Conservation (phyloP, 192 early-diverging fungal genomes). For the Coemansia furcata region DNA sequence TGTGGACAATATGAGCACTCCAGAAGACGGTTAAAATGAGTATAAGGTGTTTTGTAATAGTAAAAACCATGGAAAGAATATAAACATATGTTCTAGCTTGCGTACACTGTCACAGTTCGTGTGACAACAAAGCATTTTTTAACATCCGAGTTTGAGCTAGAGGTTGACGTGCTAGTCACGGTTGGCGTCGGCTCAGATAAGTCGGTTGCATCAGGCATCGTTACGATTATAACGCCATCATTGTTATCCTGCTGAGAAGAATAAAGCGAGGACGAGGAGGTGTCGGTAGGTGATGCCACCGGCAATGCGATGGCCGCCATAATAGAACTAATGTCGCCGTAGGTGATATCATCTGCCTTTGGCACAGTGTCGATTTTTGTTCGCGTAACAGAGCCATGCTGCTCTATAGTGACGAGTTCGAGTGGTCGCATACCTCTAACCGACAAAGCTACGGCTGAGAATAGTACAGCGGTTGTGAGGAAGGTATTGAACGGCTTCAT, state of each 20-base stretch:
- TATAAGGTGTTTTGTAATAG: background rate
- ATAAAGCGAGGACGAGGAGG: background rate
- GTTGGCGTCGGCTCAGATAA: background rate
- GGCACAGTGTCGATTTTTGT: background rate
- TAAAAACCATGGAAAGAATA: background rate
- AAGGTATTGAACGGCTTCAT: background rate
- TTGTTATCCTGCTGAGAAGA: background rate
- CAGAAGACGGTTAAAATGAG: too few relatives aligned
- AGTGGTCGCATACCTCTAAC: background rate
- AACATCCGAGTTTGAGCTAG: background rate
- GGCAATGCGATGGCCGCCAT: slow-evolving; percentile 12
- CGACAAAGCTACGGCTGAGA: background rate
- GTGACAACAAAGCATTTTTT: slow-evolving; percentile 5
- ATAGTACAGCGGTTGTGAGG: background rate
- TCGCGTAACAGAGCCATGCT: background rate
- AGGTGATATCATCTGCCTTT: background rate
- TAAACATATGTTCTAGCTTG: background rate
- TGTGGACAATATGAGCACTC: too few relatives aligned
- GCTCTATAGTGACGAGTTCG: background rate
- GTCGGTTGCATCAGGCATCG: background rate
- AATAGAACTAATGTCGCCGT: slow-evolving; percentile 9
- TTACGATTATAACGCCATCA: background rate
- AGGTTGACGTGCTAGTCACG: background rate
- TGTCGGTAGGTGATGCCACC: background rate
- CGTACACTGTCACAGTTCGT: background rate